phyloP scores from a whole-genome alignment of 257 asterid species.

The Gentiana macrophylla region DNA sequence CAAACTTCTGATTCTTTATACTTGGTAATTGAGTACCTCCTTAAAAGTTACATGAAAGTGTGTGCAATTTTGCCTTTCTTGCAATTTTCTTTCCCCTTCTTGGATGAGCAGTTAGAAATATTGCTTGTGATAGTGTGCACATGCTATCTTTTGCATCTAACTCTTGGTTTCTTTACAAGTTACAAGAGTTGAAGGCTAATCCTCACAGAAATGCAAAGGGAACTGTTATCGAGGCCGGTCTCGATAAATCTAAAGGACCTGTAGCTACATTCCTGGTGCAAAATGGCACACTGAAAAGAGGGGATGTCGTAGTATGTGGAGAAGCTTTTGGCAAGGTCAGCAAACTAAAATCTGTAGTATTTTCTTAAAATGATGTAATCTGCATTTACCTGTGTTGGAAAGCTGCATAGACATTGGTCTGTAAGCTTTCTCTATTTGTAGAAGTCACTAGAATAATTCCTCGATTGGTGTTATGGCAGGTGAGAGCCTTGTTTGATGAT shows the following conservation, averaged over 20 bases:
- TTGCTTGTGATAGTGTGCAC: background rate
- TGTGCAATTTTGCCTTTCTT: too few relatives aligned
- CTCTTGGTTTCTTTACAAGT: constrained; percentile 22
- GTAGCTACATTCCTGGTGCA: constrained; percentile 92
- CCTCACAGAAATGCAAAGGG: constrained; percentile 92
- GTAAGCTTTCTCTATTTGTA: constrained; percentile 6
- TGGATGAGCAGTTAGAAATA: background rate
- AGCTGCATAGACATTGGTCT: background rate
- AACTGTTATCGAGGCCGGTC: constrained; percentile 93
- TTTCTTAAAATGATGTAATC: constrained; percentile 1
- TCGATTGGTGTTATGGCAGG: constrained; percentile 37
- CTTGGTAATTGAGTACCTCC: too few relatives aligned
- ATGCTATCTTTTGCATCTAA: background rate
- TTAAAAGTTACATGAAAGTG: too few relatives aligned
- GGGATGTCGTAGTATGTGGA: constrained; percentile 82
- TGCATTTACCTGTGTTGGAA: background rate
- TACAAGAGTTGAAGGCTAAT: constrained; percentile 99
- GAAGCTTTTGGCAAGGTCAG: constrained; percentile 98
- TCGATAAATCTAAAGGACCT: constrained; percentile 92
- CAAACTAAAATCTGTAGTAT: constrained; percentile 10
- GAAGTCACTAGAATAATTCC: constrained; percentile 10
- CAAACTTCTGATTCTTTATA: too few relatives aligned
- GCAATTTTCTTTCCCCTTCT: too few relatives aligned
- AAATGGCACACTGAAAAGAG: constrained; percentile 86
- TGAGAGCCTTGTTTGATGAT: constrained; percentile 89